Conservation (phyloP, 108 stramenopile species). For the Ochromonas danica region DNA sequence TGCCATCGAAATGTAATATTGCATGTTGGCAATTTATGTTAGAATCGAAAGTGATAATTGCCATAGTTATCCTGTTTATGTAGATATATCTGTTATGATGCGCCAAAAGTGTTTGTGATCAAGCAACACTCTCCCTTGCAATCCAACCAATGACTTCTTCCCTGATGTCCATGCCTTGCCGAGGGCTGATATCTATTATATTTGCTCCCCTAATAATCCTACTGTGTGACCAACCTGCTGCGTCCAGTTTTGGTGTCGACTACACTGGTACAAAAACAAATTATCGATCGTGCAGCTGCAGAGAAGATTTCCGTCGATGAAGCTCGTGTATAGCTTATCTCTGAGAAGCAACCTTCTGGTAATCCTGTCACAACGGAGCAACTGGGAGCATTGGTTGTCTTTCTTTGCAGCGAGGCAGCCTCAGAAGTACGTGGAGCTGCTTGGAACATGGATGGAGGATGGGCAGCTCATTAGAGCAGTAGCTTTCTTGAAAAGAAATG, state of each 20-base stretch:
- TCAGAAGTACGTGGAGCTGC: not conserved
- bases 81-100: slow-evolving; percentile 83
- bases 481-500: too few species aligned
- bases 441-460: slow-evolving; percentile 6
- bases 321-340: not conserved
- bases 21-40: slow-evolving; percentile 92
- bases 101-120: slow-evolving; percentile 79
- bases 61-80: slow-evolving; percentile 95
- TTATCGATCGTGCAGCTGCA: not conserved
- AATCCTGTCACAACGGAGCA: not conserved
- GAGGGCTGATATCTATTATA: slow-evolving; percentile 89
- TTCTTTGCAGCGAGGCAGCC: not conserved
- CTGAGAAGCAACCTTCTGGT: not conserved
- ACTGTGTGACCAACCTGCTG: slow-evolving; percentile 77
- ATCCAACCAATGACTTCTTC: slow-evolving; percentile 86
- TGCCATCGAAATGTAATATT: slow-evolving; percentile 96
- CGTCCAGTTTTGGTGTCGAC: slow-evolving; percentile 67
- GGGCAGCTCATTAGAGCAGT: not conserved
- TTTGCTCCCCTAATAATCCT: slow-evolving; percentile 96
- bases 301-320: not conserved
- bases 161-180: slow-evolving; percentile 71
- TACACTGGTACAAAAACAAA: slow-evolving; percentile 61
- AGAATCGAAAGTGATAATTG: slow-evolving; percentile 76
- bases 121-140: slow-evolving; percentile 87
- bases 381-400: not conserved